Evolutionary conservation across 2,329 filamentous ascomycete species (phyloP), one percentile per base, ranked within the genome.

Genomic region (Phyllachora maydis): DNA sequence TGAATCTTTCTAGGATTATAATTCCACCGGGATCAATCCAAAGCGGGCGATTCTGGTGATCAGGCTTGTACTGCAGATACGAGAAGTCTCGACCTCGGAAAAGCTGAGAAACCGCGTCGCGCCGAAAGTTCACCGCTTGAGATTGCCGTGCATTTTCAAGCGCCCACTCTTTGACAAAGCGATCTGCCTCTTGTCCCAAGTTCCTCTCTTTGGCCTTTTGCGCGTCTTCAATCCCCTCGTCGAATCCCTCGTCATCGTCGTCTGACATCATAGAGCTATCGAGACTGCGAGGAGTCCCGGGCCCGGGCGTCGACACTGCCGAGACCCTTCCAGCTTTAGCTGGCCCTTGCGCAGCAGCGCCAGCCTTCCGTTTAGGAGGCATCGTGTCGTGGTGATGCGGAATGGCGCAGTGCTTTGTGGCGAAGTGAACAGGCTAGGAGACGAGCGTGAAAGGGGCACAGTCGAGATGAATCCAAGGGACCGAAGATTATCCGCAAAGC

Each of bases 1-100:
- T 85, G 52, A 93, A 95, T 36, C 82, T 91, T 55, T 98, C 85
- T 20, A 95, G 59, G 15, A 90, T 88, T 41, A 95, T 88, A 32
- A 74, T 71, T 17, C 78, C 82, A 22, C 73, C 57, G 3, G 82
- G 78, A 19, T 93, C 82, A 35, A 98, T 88, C 79, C 82, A 95
- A 29, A 95, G 60, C 10, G 88, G 88, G 10, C 88, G 72, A 40
- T 83, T 81, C 32, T 72, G 67, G 51, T 91, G 82, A 45, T 95
- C 85, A 4, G 74, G 67, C 49, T 93, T 95, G 33, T 93, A 56
- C 18, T 66, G 56, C 18, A 92, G 59, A 33, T 74, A 75, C 23
- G 78, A 83, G 45, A 88, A 88, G 47, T 98, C 82, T 32, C 40
- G n/a, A n/a, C n/a, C n/a, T n/a, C n/a, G n/a, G n/a, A n/a, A n/a